These are phyloP conservation scores for Boletellus ananas DNA, from an alignment of 768 basidiomycete genomes.

Conservation along the genomic window DNA sequence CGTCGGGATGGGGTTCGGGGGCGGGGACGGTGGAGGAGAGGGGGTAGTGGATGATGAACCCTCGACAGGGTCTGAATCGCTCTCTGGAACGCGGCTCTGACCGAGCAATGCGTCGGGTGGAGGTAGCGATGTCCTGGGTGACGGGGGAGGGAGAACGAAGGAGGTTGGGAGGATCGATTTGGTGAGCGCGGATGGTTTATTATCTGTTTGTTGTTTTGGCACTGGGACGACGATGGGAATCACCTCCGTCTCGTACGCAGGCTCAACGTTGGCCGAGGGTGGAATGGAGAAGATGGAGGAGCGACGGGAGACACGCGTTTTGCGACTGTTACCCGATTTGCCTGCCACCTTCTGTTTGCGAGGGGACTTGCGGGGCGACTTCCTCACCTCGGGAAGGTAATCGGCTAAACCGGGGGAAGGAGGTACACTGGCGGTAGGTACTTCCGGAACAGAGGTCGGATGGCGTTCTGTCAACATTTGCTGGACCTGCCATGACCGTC, in stretches of 20 bases:
- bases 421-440: constrained; percentile 19
- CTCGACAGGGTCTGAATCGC: not conserved
- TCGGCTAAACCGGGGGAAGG: constrained; percentile 22
- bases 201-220: constrained; percentile 24
- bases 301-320: constrained; percentile 43
- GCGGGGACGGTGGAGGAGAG: not conserved
- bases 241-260: constrained; percentile 53
- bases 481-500: constrained; percentile 67
- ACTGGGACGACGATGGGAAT: constrained; percentile 32
- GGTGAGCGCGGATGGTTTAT: constrained; percentile 26
- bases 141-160: constrained; percentile 77
- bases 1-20: constrained; percentile 17
- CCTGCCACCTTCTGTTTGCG: constrained; percentile 44
- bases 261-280: constrained; percentile 34
- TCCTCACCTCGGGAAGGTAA: constrained; percentile 31
- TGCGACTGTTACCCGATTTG: constrained; percentile 44
- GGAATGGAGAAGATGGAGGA: constrained; percentile 40
- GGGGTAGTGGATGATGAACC: not conserved
- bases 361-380: constrained; percentile 44
- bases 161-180: constrained; percentile 59
- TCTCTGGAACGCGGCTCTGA: constrained; percentile 17
- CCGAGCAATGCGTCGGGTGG: constrained; percentile 38
- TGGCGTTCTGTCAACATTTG: constrained; percentile 57
- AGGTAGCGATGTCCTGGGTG: constrained; percentile 61
- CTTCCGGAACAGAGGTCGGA: constrained; percentile 31